Evolutionary conservation across 208 protist species (phyloP), one percentile per base, ranked within the genome.

Genomic region (Phytomonas sp.): DNA sequence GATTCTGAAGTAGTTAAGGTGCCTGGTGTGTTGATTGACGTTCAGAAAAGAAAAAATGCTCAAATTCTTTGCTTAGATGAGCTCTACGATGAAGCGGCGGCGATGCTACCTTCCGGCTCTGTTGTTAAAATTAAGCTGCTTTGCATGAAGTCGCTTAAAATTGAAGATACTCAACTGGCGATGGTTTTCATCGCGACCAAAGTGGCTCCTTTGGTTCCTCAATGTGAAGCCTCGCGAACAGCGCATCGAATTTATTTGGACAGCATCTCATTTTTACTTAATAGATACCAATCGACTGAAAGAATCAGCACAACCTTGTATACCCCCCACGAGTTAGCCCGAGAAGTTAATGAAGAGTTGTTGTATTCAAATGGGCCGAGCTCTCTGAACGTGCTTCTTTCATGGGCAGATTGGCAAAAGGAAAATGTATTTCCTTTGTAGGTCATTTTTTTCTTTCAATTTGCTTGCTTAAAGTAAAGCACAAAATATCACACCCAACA

Each of bases 291-390:
- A 6, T 64, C 17, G 8, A 2, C 29, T 37, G 23, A 33, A 34
- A 6, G 28, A 15, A 70, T 67, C 13, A 46, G 30, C 43, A 34
- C 17, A 30, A 60, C 61, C 33, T 30, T 33, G 40, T 51, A 34
- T 29, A 36, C 60, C 15, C 64, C 36, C 29, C 66, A 76, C 29
- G 56, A 61, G 32, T 73, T 94, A 9, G 85, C 88, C 0, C 69
- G 65, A 30, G 85, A 86, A 59, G 80, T 89, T 30, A 94, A 94
- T 71, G 88, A 91, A 31, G 79, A 78, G 28, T 73, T 94, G 1
- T 20, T 91, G 64, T 40, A 70, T 68, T 28, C 61, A 20, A 34
- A 66, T 6, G 74, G 74, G 40, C 79, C 77, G 23, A 91, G 78
- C 62, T 80, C 81, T 13, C 71, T 94, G 30, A 75, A 89, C 28